Base-by-base conservation (phyloP, 257 asterid genomes). In the Nicotiana otophora region DNA sequence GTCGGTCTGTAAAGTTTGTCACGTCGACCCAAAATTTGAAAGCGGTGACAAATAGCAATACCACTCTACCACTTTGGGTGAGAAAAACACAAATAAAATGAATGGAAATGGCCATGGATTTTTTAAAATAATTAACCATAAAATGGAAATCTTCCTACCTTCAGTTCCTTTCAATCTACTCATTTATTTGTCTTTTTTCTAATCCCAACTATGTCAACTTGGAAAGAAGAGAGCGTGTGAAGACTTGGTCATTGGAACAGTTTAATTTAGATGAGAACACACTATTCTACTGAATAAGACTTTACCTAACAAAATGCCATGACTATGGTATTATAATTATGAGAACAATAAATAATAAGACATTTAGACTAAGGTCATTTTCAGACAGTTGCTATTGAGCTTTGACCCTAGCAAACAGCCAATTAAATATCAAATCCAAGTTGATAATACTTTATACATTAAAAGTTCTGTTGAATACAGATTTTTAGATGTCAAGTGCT, bases 361-460 rank as follows among this genome's bases (percentile, higher is more conserved):
- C 80, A 74, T 48, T 74, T 26, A 48, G 15, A 74, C 42, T 51
- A 74, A 26, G 57, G 84, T 64, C 84, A 62, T 78, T 60, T 82
- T 83, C 84, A 66, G 20, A 30, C 16, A 62, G 17, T 79, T 65
- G 77, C 36, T 57, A 57, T 81, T 8, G 39, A 55, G 64, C 58
- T 82, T 79, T 84, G 85, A 89, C 86, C 83, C 81, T 76, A 53
- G 12, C 84, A 84, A 85, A 82, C 82, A 85, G 87, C 86, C 89
- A 63, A 77, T 20, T 51, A 36, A 58, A 67, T 34, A 15, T 28
- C 81, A 67, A 84, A 85, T 28, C 82, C 75, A 84, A 85, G 57
- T 83, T 78, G 84, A 39, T 55, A 53, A 51, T 79, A 83, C 54
- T 62, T 33, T 53, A 77, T 39, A 20, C 48, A 51, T 61, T 54